These are phyloP conservation scores for Yamadazyma endophytica DNA, from an alignment of 805 yeast genomes.

Conservation along the genomic window DNA sequence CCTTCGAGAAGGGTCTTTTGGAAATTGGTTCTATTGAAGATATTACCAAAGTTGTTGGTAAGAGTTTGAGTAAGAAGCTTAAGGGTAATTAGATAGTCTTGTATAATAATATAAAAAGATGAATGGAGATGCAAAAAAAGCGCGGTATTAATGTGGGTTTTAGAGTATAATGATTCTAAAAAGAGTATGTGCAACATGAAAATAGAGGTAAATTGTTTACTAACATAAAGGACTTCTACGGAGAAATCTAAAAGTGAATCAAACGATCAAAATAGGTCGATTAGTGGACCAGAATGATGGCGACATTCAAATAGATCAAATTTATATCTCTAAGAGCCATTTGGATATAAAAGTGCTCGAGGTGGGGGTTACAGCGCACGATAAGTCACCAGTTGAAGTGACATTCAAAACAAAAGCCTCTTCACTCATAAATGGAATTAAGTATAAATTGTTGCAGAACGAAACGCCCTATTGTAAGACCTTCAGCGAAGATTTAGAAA, in stretches of 20 bases:
- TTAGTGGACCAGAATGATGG: background rate
- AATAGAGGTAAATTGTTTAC: background rate
- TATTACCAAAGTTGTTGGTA: slow-evolving; percentile 59
- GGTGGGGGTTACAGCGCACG: slow-evolving; percentile 1
- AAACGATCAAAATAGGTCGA: slow-evolving; percentile 2
- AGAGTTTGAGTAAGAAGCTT: slow-evolving; percentile 37
- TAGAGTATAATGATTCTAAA: no score
- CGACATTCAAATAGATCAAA: slow-evolving; percentile 2
- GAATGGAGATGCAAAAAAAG: no score
- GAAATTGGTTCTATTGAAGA: slow-evolving; percentile 78
- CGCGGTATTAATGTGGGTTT: no score
- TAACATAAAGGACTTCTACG: slow-evolving; percentile 3
- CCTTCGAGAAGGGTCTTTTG: slow-evolving; percentile 72
- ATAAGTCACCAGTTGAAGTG: slow-evolving; percentile 5
- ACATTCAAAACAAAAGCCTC: slow-evolving; percentile 7
- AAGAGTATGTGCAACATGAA: no score
- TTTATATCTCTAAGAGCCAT: slow-evolving; percentile 11
- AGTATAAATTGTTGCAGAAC: slow-evolving; percentile 5
- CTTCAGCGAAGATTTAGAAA: slow-evolving; percentile 4
- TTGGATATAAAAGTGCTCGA: slow-evolving; percentile 5
- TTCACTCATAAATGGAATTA: slow-evolving; percentile 9
- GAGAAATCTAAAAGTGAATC: background rate
- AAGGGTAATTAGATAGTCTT: no score
- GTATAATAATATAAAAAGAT: no score
- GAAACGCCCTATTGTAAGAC: slow-evolving; percentile 3